phyloP scores from a whole-genome alignment of 768 basidiomycete genomes.

The Agrocybe chaxingu region DNA sequence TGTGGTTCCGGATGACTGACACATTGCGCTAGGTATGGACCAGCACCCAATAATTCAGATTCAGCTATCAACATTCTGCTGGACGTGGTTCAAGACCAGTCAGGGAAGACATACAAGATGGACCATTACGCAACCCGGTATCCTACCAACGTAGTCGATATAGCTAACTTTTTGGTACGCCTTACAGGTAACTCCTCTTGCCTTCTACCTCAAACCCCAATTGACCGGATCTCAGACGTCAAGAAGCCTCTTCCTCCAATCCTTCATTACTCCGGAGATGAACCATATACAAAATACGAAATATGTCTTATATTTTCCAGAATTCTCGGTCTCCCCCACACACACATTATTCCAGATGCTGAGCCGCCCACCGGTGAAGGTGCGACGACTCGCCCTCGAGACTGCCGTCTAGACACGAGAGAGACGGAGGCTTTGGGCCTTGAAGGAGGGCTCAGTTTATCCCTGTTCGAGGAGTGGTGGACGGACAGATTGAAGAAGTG shows the following conservation, averaged over 20 bases:
- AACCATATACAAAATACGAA: slow-evolving; percentile 89
- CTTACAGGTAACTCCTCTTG: slow-evolving; percentile 51
- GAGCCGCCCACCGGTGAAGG: slow-evolving; percentile 61
- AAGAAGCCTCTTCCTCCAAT: slow-evolving; percentile 59
- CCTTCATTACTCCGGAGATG: slow-evolving; percentile 81
- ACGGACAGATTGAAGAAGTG: slow-evolving; percentile 37
- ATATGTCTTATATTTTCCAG: slow-evolving; percentile 80
- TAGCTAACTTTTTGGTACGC: slow-evolving; percentile 80
- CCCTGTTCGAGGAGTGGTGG: slow-evolving; percentile 89
- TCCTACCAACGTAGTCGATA: slow-evolving; percentile 88
- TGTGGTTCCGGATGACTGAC: not conserved
- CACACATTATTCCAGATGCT: slow-evolving; percentile 72
- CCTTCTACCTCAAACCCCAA: not conserved
- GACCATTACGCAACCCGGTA: slow-evolving; percentile 92
- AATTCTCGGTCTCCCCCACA: slow-evolving; percentile 66
- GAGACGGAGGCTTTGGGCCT: slow-evolving; percentile 70
- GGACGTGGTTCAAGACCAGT: slow-evolving; percentile 84
- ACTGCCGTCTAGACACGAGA: slow-evolving; percentile 74
- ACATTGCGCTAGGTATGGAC: slow-evolving; percentile 68
- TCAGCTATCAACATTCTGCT: slow-evolving; percentile 86
- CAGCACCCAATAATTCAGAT: slow-evolving; percentile 80
- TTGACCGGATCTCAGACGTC: slow-evolving; percentile 20
- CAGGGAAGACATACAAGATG: slow-evolving; percentile 90
- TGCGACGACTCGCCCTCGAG: slow-evolving; percentile 72
- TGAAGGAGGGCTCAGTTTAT: slow-evolving; percentile 56